These are phyloP conservation scores for Penicillium sp. DNA, from an alignment of 2,329 filamentous ascomycete genomes.

Conservation along the genomic window DNA sequence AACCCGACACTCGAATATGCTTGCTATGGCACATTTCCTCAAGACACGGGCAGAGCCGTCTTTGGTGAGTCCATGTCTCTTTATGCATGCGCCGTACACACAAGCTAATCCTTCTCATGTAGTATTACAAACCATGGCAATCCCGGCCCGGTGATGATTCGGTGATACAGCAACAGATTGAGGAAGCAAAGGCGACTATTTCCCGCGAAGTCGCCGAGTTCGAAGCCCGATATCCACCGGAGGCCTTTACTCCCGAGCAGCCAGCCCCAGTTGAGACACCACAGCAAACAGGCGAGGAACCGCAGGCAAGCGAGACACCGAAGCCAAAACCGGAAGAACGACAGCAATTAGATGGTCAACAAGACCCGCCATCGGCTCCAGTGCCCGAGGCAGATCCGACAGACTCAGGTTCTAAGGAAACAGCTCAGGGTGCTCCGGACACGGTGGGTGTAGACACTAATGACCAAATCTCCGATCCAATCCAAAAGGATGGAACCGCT, in stretches of 20 bases:
- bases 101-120: slow-evolving; percentile 22
- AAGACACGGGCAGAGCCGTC: slow-evolving; percentile 68
- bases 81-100: neutral
- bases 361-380: slow-evolving; percentile 22
- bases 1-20: slow-evolving; percentile 69
- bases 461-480: slow-evolving; percentile 15
- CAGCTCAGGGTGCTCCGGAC: slow-evolving; percentile 40
- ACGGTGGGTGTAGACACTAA: slow-evolving; percentile 29
- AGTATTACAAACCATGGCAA: slow-evolving; percentile 89
- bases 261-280: slow-evolving; percentile 3
- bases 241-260: slow-evolving; percentile 25
- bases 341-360: slow-evolving; percentile 9
- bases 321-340: slow-evolving; percentile 17
- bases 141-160: slow-evolving; percentile 67
- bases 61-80: slow-evolving; percentile 59
- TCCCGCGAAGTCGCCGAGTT: slow-evolving; percentile 66
- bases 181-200: slow-evolving; percentile 63
- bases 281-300: neutral
- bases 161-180: slow-evolving; percentile 67
- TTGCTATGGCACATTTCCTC: slow-evolving; percentile 70
- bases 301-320: neutral
- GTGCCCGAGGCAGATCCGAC: slow-evolving; percentile 18
- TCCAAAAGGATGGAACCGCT: slow-evolving; percentile 26
- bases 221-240: slow-evolving; percentile 47
- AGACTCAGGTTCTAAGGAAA: slow-evolving; percentile 10